Evolutionary conservation across 768 basidiomycete species (phyloP), one percentile per base, ranked within the genome.

Genomic region (Suillus bovinus): DNA sequence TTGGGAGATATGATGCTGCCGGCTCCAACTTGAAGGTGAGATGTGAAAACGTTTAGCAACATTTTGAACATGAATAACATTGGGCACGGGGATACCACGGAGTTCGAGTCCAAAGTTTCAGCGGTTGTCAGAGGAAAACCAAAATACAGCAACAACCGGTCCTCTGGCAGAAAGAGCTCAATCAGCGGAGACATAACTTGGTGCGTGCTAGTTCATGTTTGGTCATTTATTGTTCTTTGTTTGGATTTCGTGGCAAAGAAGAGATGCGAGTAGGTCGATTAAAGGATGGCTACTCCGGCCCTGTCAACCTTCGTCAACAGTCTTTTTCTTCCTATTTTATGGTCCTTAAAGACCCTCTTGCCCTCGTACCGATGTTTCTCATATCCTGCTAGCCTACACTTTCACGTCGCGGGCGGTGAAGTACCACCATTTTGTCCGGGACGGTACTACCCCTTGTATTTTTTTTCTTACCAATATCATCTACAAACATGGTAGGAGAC

Each of bases 351-450:
- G 75, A 73, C 78, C 66, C 73, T 70, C 61, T 65, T 34, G 65
- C 66, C 62, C 67, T 63, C 61, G 68, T 68, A 59, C 67, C 70
- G 64, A 72, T 78, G 73, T 33, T 65, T 61, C 46, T 22, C 60
- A 65, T 64, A 29, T 74, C 69, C 70, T 82, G 86, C 81, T 82
- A 84, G 81, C 83, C 74, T 77, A 76, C 75, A 76, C 77, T 77
- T 77, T 69, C 72, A 71, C 79, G 81, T 85, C 82, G 83, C 84
- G 85, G 86, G 81, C 81, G 83, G 79, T 80, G 76, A 70, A 65
- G 64, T 72, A 76, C 73, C 77, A 69, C 73, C 74, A 72, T 67
- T 50, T 74, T 77, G 74, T 71, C 69, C 72, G 70, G 68, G 76
- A 64, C 66, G 68, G 10, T 31, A 52, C 50, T 70, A 61, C 47